Conservation (phyloP, 257 asterid species). For the Nyctanthes arbortristis region DNA sequence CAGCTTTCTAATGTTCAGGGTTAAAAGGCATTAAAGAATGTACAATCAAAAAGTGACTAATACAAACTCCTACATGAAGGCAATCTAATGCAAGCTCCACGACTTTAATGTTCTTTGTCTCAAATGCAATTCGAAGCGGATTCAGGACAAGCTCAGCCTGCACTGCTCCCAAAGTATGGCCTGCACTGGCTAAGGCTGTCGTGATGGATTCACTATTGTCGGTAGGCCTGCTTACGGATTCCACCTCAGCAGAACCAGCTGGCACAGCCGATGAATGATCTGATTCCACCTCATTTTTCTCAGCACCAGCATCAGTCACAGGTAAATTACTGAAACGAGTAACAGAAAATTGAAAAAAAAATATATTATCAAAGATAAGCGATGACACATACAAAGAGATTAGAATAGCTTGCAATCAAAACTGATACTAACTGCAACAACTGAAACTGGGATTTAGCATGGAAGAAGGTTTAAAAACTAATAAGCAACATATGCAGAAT, state of each 20-base stretch:
- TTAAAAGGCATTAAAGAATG: constrained; percentile 10
- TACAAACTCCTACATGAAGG: constrained; percentile 83
- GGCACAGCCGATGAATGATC: constrained; percentile 44
- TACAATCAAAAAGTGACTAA: constrained; percentile 23
- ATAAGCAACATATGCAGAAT: not conserved
- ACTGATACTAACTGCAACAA: constrained; percentile 1
- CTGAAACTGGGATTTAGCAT: not conserved
- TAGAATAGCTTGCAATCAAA: not conserved
- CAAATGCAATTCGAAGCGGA: constrained; percentile 89
- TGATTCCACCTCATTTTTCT: constrained; percentile 39
- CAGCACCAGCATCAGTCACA: constrained; percentile 54
- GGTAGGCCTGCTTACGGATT: constrained; percentile 29
- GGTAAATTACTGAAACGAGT: constrained; percentile 41
- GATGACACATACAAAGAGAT: constrained; percentile 12
- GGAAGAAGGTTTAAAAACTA: not conserved
- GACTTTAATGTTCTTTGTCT: constrained; percentile 80
- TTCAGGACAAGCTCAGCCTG: constrained; percentile 88
- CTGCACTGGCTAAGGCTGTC: constrained; percentile 73
- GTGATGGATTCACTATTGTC: constrained; percentile 47
- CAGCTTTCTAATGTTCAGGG: constrained; percentile 20
- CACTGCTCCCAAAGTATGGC: constrained; percentile 72
- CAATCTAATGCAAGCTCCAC: constrained; percentile 99
- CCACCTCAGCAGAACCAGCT: constrained; percentile 49
- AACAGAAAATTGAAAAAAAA: constrained; percentile 25
- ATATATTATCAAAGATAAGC: constrained; percentile 19